Evolutionary conservation across 2,329 filamentous ascomycete genomes (phyloP).

Genomic region (Microcera coccophila): DNA sequence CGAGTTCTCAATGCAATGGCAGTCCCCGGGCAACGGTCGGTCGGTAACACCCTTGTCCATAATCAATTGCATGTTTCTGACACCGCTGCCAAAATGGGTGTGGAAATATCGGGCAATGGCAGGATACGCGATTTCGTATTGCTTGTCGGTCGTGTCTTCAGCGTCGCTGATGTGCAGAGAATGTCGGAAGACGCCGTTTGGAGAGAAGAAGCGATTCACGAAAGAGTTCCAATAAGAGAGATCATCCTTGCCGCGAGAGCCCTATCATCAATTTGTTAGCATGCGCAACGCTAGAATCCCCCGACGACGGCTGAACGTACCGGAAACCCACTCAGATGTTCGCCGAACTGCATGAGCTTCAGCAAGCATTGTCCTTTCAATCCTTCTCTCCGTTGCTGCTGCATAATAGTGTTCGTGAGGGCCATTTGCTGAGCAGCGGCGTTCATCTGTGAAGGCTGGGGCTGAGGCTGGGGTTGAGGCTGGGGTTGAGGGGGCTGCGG

Average conservation of each 20-base stretch:
- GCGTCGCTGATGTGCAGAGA: conserved; percentile 57
- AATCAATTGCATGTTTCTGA: conserved; percentile 80
- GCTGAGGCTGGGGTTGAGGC: conserved; percentile 32
- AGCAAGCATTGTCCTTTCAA: conserved; percentile 57
- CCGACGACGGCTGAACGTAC: conserved; percentile 32
- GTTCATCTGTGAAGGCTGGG: conserved; percentile 28
- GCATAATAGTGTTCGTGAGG: conserved; percentile 33
- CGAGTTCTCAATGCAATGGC: conserved; percentile 69
- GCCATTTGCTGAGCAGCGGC: conserved; percentile 35
- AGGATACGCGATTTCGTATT: conserved; percentile 80
- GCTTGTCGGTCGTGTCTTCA: conserved; percentile 63
- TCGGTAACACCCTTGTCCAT: conserved; percentile 64
- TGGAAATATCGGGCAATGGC: conserved; percentile 85
- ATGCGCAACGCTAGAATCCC: not conserved
- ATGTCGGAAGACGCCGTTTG: conserved; percentile 71
- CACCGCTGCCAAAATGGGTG: conserved; percentile 81
- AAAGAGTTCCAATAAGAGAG: conserved; percentile 75
- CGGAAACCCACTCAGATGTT: conserved; percentile 56
- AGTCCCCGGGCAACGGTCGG: conserved; percentile 55
- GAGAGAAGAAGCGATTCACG: conserved; percentile 76
- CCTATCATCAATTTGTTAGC: conserved; percentile 34
- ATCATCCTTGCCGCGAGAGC: conserved; percentile 60
- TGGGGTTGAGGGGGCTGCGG: conserved; percentile 29
- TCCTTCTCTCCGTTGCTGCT: conserved; percentile 48
- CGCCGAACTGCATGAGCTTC: conserved; percentile 59